Evolutionary conservation across 2,329 filamentous ascomycete species (phyloP), one percentile per base, ranked within the genome.

Genomic region (Phaeomoniella chlamydospora): DNA sequence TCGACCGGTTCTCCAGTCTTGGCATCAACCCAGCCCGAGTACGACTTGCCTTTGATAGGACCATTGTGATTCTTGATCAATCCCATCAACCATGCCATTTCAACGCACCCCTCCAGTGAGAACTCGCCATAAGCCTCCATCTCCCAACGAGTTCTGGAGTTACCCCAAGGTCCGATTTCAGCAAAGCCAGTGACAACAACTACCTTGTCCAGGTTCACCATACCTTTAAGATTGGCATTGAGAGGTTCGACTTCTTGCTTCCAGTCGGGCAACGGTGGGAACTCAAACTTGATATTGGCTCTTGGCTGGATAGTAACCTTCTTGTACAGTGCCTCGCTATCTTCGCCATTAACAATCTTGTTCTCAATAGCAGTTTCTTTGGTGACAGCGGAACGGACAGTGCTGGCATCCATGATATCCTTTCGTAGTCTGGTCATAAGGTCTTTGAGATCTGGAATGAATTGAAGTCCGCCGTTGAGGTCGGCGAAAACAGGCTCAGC

Each of bases 1-100:
- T 96, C 88, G 17, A 98, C 86, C 5, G 90, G 90, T 40, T 96
- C 88, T 31, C 84, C 84, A 37, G 84, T 79, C 73, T 96, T 96
- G 55, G 77, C 71, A 53, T 98, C 90, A 40, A 98, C 84, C 86
- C 67, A 98, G 48, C 90, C 90, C 46, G 88, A 85, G 65, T 98
- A 96, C 45, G 81, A 81, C 65, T 93, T 81, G 56, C 90, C 90
- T 68, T 98, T 98, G 57, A 98, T 75, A 18, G 80, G 78, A 13
- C 90, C 90, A 49, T 96, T 96, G 68, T 94, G 84, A 60, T 98
- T 93, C 71, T 88, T 94, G 67, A 98, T 96, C 41, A 96, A 76
- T 53, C 90, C 90, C 88, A 96, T 98, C 59, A 98, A 85, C 90
- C 90, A 98, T 18, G 90, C 87, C 90, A 98, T 98, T 62, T 98